Evolutionary conservation across 768 basidiomycete species (phyloP), one percentile per base, ranked within the genome.

Genomic region (Boletus pseudo-olivaceus): DNA sequence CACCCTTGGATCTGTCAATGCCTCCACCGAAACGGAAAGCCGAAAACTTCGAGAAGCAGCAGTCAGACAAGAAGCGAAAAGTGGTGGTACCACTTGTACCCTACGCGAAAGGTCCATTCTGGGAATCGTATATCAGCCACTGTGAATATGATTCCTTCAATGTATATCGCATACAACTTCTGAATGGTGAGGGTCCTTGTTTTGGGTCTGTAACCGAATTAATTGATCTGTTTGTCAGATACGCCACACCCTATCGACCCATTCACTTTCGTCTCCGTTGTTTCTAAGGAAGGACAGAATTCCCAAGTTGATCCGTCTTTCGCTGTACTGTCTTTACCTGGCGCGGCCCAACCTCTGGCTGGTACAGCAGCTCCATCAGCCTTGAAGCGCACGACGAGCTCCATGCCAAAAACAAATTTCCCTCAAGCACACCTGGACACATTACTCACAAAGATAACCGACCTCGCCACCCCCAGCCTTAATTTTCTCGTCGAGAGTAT

Each of bases 41-140:
- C 30, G 82, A 83, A 29, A 77, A 75, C 32, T 64, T 63, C 7
- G 66, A 61, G 47, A 76, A 70, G 54, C 79, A 70, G 54, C 79
- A 78, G 52, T 62, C 73, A 9, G 76, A 74, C 35, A 91, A 90
- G 76, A 90, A 85, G 67, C 78, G 89, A 62, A 88, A 87, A 59
- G 80, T 86, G 15, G 85, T 93, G 27, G 76, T 87, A 5, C 89
- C 87, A 3, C 78, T 98, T 14, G 80, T 92, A 5, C 87, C 93
- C 15, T 91, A 87, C 60, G 76, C 78, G 19, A 92, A 86, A 67
- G 94, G 94, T 4, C 93, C 94, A 29, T 79, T 79, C 54, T 94
- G 87, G 84, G 93, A 96, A 68, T 69, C 75, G 1, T 68, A 67
- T 11, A 75, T 95, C 54, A 88, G 89, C 3, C 72, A 78, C 19